A percentile compares a stretch with the other conserved stretches of the same genome.
phyloP scores from a whole-genome alignment of 371 early-diverging fungal genomes.

The Mortierella sp. region DNA sequence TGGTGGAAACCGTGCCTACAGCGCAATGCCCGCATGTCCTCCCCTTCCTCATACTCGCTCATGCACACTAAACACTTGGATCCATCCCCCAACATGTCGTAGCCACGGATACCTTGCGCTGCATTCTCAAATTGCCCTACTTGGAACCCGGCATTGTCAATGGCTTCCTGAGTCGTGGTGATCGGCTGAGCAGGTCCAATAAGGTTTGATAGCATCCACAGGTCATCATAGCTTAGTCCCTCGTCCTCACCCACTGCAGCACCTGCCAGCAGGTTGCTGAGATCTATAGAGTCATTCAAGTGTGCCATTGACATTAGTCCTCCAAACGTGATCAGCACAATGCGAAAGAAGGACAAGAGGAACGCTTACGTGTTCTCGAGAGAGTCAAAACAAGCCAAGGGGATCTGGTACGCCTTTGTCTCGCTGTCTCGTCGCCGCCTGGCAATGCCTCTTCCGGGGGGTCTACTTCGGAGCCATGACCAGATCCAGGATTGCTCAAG shows the following conservation, averaged over 20 bases:
- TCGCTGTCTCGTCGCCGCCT: slow-evolving; percentile 11
- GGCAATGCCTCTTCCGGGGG: slow-evolving; percentile 3
- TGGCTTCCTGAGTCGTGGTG: slow-evolving; percentile 62
- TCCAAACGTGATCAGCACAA: slow-evolving; percentile 24
- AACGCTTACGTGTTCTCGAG: slow-evolving; percentile 21
- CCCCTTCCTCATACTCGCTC: slow-evolving; percentile 72
- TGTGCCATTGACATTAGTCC: neutral
- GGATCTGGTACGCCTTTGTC: slow-evolving; percentile 20
- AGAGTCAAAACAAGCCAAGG: slow-evolving; percentile 48
- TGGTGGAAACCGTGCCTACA: slow-evolving; percentile 86
- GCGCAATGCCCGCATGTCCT: slow-evolving; percentile 72
- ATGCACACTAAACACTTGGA: slow-evolving; percentile 70
- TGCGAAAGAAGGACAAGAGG: neutral
- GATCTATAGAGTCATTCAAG: slow-evolving; percentile 16
- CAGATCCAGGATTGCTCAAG: slow-evolving; percentile 24
- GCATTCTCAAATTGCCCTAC: slow-evolving; percentile 52
- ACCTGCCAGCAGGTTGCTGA: slow-evolving; percentile 38
- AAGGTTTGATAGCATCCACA: slow-evolving; percentile 61
- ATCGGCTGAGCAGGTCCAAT: slow-evolving; percentile 69
- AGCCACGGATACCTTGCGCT: slow-evolving; percentile 43
- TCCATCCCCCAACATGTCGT: slow-evolving; percentile 47
- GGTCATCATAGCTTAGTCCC: slow-evolving; percentile 65
- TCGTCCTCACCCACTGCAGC: slow-evolving; percentile 29
- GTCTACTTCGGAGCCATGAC: slow-evolving; percentile 3
- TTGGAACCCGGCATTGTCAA: slow-evolving; percentile 57